These are phyloP conservation scores for Moringa oleifera DNA, from an alignment of 345 rosid genomes.

Conservation along the genomic window DNA sequence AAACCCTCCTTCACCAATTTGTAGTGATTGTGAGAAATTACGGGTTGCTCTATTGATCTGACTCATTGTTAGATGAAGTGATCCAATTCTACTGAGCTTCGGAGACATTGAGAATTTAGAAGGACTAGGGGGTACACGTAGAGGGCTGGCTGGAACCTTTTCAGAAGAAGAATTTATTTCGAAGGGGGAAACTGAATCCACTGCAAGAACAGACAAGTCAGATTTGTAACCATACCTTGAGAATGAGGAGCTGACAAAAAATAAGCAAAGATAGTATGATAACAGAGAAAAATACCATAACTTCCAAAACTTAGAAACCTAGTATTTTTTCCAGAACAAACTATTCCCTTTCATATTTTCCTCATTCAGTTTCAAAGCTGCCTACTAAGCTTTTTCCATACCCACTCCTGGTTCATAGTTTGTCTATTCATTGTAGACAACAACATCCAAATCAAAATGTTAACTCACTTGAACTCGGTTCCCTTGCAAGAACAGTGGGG, in stretches of 20 bases:
- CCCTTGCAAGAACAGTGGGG: slow-evolving; percentile 50
- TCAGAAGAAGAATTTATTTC: slow-evolving; percentile 50
- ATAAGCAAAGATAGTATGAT: neutral
- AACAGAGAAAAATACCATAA: no score
- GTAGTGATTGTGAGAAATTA: slow-evolving; percentile 54
- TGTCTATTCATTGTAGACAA: slow-evolving; percentile 2
- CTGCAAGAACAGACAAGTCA: slow-evolving; percentile 36
- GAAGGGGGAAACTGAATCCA: slow-evolving; percentile 48
- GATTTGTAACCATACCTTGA: slow-evolving; percentile 4
- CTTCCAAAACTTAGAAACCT: no score
- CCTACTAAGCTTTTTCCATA: neutral
- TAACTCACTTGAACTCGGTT: slow-evolving; percentile 58
- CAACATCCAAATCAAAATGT: slow-evolving; percentile 5
- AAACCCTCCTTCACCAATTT: slow-evolving; percentile 92
- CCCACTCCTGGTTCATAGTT: neutral
- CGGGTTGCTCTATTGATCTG: slow-evolving; percentile 63
- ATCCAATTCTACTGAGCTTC: slow-evolving; percentile 55
- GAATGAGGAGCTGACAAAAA: neutral
- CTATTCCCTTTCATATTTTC: neutral
- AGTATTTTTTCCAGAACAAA: no score
- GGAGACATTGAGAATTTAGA: slow-evolving; percentile 72
- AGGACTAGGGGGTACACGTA: slow-evolving; percentile 86
- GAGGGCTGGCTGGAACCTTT: slow-evolving; percentile 65
- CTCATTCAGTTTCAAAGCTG: slow-evolving; percentile 2
- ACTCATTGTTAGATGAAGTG: slow-evolving; percentile 51